These are phyloP conservation scores for Saturnispora zaruensis DNA, from an alignment of 805 yeast species.

Conservation along the genomic window DNA sequence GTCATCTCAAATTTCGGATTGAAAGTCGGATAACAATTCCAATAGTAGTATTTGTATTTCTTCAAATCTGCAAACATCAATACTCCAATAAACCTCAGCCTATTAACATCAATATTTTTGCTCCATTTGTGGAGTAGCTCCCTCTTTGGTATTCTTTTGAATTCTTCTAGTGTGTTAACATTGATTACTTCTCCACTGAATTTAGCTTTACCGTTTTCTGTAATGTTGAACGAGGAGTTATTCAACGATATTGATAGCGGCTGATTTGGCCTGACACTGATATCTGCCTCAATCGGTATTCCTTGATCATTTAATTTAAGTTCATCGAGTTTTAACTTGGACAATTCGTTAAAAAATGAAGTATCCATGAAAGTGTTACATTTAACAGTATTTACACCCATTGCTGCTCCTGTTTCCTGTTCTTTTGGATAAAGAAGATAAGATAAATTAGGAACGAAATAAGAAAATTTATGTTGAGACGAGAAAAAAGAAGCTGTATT, in stretches of 20 bases:
- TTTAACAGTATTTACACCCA: neutral
- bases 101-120: constrained; percentile 21
- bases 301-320: constrained; percentile 60
- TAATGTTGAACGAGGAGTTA: neutral
- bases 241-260: neutral
- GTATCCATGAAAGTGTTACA: constrained; percentile 55
- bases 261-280: constrained; percentile 13
- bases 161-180: constrained; percentile 80
- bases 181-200: constrained; percentile 38
- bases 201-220: constrained; percentile 15
- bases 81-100: constrained; percentile 36
- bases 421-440: neutral
- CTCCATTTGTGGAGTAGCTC: constrained; percentile 41
- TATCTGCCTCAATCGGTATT: constrained; percentile 27
- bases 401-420: neutral
- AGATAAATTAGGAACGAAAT: neutral
- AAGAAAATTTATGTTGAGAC: neutral
- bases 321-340: constrained; percentile 65
- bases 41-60: constrained; percentile 77
- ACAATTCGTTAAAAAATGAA: constrained; percentile 70
- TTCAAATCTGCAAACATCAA: constrained; percentile 82
- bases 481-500: neutral
- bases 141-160: constrained; percentile 60
- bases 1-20: constrained; percentile 38
- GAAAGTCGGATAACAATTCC: constrained; percentile 76